Evolutionary conservation across 495 filamentous ascomycete species (phyloP), one percentile per base, ranked within the genome.

Genomic region (Glarea lozoyensis): DNA sequence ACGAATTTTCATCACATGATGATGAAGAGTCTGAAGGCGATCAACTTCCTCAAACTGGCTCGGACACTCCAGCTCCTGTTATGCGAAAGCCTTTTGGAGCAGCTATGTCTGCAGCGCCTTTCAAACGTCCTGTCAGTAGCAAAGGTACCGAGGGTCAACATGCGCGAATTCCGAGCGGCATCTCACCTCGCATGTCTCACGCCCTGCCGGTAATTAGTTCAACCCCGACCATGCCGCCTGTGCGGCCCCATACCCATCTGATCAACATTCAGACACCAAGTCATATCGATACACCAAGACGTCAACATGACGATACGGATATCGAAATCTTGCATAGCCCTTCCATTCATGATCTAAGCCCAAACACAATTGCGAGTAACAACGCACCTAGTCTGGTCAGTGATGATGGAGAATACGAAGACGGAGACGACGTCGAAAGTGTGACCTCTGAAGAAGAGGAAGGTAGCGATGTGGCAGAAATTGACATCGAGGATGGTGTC

Each of bases 351-450:
- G 82, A 87, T 38, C 65, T 92, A 25, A 90, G 84, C 53, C 88
- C 88, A 6, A 76, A 86, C 48, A 87, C 86, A 4, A 65, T 82
- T 22, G 76, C 85, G 24, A 85, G 84, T 53, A 88, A 90, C 58
- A 73, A 73, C 38, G 83, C 84, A 10, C 88, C 88, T 10, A 90
- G 86, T 31, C 66, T 95, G 41, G 85, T 94, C 49, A 89, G 84
- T 63, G 88, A 95, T 59, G 82, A 89, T 56, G 83, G 78, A 41
- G 81, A 84, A 52, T 84, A 88, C 52, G 80, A 79, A 45, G 76
- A 79, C 39, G 73, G 69, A 37, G 70, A 63, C 7, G 67, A 66
- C 5, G 72, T 67, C 1, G 70, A 74, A 23, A 68, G 65, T 13
- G 68, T 68, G 1, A 64, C 66, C 20, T 68, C 65, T 10, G 69